These are phyloP conservation scores for Candolleomyces efflorescens DNA, from an alignment of 768 basidiomycete species.

Conservation along the genomic window DNA sequence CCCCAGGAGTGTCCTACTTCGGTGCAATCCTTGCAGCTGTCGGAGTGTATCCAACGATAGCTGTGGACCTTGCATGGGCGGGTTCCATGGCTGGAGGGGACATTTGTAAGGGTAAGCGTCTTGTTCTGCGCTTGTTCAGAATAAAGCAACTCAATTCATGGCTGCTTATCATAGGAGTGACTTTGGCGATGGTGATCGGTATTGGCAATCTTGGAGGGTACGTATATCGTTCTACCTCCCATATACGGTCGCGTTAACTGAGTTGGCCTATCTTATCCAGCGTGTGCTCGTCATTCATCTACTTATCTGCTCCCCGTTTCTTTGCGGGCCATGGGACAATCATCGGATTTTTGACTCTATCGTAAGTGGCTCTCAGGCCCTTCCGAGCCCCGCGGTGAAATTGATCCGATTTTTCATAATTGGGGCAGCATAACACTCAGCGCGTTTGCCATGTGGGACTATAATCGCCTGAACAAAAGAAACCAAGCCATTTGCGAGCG, in stretches of 20 bases:
- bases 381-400: too few relatives aligned
- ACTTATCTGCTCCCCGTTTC: slow-evolving; percentile 32
- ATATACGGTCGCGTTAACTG: slow-evolving; percentile 9
- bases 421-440: slow-evolving; percentile 30
- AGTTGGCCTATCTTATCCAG: slow-evolving; percentile 11
- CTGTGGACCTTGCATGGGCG: slow-evolving; percentile 49
- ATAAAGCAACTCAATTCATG: slow-evolving; percentile 11
- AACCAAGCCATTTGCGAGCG: slow-evolving; percentile 40
- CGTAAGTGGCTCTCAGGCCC: slow-evolving; percentile 20
- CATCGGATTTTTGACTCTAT: slow-evolving; percentile 26
- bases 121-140: background rate
- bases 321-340: slow-evolving; percentile 30
- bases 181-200: slow-evolving; percentile 50
- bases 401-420: background rate
- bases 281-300: slow-evolving; percentile 36
- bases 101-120: slow-evolving; percentile 24
- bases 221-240: slow-evolving; percentile 4
- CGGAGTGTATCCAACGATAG: slow-evolving; percentile 50
- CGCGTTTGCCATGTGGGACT: slow-evolving; percentile 44
- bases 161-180: slow-evolving; percentile 23
- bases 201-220: slow-evolving; percentile 50
- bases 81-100: slow-evolving; percentile 54
- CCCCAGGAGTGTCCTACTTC: slow-evolving; percentile 36
- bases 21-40: slow-evolving; percentile 47
- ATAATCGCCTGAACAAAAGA: slow-evolving; percentile 42